Conservation (phyloP, 176 grass and related monocot genomes). For the Neostapfia colusana region DNA sequence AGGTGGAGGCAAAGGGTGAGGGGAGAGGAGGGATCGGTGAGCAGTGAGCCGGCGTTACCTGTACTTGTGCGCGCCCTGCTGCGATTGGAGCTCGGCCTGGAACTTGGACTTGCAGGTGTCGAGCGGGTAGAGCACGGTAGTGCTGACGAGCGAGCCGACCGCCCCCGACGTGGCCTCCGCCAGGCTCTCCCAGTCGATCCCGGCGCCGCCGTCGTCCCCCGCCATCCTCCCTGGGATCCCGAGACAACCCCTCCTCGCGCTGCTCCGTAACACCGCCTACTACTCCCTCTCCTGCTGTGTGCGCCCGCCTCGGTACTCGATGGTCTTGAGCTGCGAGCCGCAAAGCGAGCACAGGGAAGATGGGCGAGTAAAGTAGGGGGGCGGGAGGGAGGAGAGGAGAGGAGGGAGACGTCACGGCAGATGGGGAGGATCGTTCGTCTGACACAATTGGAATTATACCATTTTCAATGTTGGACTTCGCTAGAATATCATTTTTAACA, state of each 20-base stretch:
- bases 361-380: background rate
- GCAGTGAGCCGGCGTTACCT: slow-evolving; percentile 25
- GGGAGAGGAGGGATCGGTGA: too few species aligned
- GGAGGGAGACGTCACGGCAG: slow-evolving; percentile 30
- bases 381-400: background rate
- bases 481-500: too few species aligned
- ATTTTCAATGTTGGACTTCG: too few species aligned
- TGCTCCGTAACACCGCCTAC: background rate
- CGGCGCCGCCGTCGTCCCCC: slow-evolving; percentile 39
- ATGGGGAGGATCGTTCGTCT: too few species aligned
- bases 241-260: background rate
- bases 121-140: slow-evolving; percentile 86
- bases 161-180: slow-evolving; percentile 94
- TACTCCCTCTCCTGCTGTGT: background rate
- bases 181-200: slow-evolving; percentile 90
- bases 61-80: slow-evolving; percentile 70
- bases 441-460: too few species aligned
- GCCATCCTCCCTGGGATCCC: background rate
- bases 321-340: background rate
- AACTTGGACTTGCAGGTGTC: slow-evolving; percentile 98
- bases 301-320: background rate
- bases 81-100: slow-evolving; percentile 85
- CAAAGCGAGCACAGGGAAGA: background rate
- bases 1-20: background rate
- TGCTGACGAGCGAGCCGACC: slow-evolving; percentile 88